phyloP scores from a whole-genome alignment of 2,329 filamentous ascomycete genomes.

The Calonectria hongkongensis region DNA sequence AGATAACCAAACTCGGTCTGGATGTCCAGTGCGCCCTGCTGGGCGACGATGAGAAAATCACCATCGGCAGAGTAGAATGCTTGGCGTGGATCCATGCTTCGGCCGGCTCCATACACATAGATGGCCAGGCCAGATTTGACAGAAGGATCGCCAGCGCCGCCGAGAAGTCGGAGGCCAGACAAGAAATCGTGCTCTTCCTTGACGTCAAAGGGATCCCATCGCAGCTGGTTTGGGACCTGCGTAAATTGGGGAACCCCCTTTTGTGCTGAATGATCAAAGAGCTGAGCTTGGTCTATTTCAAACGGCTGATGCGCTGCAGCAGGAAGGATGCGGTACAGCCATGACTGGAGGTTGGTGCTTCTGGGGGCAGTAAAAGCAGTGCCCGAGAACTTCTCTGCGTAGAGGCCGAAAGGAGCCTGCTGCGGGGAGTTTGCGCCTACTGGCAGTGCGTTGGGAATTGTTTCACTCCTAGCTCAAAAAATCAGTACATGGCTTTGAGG shows the following conservation, averaged over 20 bases:
- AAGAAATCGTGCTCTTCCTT: slow-evolving; percentile 76
- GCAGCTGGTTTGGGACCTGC: slow-evolving; percentile 82
- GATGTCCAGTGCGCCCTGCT: slow-evolving; percentile 84
- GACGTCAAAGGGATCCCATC: slow-evolving; percentile 88
- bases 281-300: slow-evolving; percentile 61
- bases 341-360: slow-evolving; percentile 81
- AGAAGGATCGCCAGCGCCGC: slow-evolving; percentile 86
- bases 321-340: slow-evolving; percentile 82
- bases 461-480: slow-evolving; percentile 13
- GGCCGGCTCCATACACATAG: slow-evolving; percentile 85
- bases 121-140: slow-evolving; percentile 90
- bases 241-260: slow-evolving; percentile 57
- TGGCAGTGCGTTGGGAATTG: slow-evolving; percentile 28
- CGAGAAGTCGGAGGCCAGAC: slow-evolving; percentile 79
- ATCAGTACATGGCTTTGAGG: not conserved
- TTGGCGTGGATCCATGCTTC: slow-evolving; percentile 81
- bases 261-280: slow-evolving; percentile 46
- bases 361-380: slow-evolving; percentile 83
- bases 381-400: slow-evolving; percentile 86
- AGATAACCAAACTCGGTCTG: slow-evolving; percentile 85
- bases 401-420: slow-evolving; percentile 85
- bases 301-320: slow-evolving; percentile 77
- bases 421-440: slow-evolving; percentile 64
- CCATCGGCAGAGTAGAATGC: slow-evolving; percentile 92
- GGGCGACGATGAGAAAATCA: slow-evolving; percentile 85